These are phyloP conservation scores for Westerdykella ornata DNA, from an alignment of 2,329 filamentous ascomycete genomes.

Conservation along the genomic window DNA sequence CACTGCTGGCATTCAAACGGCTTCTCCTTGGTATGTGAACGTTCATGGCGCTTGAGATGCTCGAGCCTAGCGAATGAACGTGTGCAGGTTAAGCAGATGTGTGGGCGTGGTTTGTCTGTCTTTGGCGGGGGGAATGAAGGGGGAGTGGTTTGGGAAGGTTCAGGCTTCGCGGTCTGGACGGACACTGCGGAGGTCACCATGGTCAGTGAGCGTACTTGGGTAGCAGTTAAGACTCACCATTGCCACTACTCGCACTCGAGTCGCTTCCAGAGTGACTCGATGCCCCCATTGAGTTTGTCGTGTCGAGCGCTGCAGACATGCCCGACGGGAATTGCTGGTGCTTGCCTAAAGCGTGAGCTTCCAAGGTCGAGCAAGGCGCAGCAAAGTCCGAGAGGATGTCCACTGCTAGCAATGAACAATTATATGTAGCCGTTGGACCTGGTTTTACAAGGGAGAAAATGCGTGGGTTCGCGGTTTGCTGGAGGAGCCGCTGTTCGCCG, in stretches of 20 bases:
- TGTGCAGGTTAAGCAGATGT: slow-evolving; percentile 85
- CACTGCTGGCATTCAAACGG: slow-evolving; percentile 97
- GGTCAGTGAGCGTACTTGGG: slow-evolving; percentile 10
- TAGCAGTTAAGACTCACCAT: slow-evolving; percentile 19
- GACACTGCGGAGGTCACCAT: slow-evolving; percentile 21
- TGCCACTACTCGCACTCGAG: slow-evolving; percentile 27
- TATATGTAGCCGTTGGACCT: not conserved
- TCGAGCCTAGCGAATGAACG: slow-evolving; percentile 91
- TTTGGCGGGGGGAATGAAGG: slow-evolving; percentile 70
- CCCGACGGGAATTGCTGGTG: slow-evolving; percentile 4
- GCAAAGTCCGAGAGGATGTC: too few relatives aligned
- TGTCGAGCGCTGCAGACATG: slow-evolving; percentile 24
- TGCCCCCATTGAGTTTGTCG: slow-evolving; percentile 22
- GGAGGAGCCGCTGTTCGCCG: slow-evolving; percentile 1
- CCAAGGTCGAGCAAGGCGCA: not conserved
- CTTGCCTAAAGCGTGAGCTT: not conserved
- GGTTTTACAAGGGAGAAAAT: not conserved
- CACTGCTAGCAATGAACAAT: not conserved
- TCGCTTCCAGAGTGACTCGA: slow-evolving; percentile 25
- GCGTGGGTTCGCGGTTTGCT: slow-evolving; percentile 1
- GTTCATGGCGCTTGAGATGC: slow-evolving; percentile 93
- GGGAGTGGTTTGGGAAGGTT: slow-evolving; percentile 19
- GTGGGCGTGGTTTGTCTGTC: slow-evolving; percentile 93
- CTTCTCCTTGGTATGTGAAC: slow-evolving; percentile 98
- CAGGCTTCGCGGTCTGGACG: slow-evolving; percentile 28